Evolutionary conservation across 139 green algal species (phyloP).

Genomic region (Marvania coccoides): DNA sequence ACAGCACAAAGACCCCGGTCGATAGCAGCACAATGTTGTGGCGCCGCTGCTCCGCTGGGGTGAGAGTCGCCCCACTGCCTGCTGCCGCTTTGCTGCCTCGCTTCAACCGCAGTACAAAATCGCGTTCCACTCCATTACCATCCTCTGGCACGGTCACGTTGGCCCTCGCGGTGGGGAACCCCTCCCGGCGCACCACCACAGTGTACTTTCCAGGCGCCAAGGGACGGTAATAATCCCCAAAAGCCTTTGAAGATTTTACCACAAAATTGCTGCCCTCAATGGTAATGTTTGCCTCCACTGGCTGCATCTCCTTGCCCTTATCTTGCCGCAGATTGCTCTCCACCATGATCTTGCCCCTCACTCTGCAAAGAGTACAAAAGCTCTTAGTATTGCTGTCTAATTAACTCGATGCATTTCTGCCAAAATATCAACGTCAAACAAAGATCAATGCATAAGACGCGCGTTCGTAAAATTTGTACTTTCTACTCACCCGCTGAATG

Average conservation of each 20-base stretch:
- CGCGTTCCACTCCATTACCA: slow-evolving; percentile 12
- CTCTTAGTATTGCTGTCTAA: not conserved
- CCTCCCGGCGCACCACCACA: slow-evolving; percentile 14
- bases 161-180: not conserved
- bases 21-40: slow-evolving; percentile 2
- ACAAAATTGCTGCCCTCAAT: slow-evolving; percentile 41
- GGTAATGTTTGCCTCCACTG: slow-evolving; percentile 15
- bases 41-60: not conserved
- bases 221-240: slow-evolving; percentile 53
- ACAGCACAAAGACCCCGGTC: not conserved
- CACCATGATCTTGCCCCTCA: slow-evolving; percentile 11
- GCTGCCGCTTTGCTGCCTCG: not conserved
- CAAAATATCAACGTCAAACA: no score
- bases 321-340: slow-evolving; percentile 1
- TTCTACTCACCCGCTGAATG: slow-evolving; percentile 32
- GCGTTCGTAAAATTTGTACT: not conserved
- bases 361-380: not conserved
- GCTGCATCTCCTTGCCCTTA: slow-evolving; percentile 16
- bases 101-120: slow-evolving; percentile 23
- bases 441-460: not conserved
- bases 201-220: slow-evolving; percentile 58
- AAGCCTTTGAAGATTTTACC: not conserved
- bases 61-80: not conserved
- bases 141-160: slow-evolving; percentile 22
- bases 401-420: no score